These are phyloP conservation scores for Skeletonema costatum DNA, from an alignment of 108 stramenopile genomes.

Conservation along the genomic window DNA sequence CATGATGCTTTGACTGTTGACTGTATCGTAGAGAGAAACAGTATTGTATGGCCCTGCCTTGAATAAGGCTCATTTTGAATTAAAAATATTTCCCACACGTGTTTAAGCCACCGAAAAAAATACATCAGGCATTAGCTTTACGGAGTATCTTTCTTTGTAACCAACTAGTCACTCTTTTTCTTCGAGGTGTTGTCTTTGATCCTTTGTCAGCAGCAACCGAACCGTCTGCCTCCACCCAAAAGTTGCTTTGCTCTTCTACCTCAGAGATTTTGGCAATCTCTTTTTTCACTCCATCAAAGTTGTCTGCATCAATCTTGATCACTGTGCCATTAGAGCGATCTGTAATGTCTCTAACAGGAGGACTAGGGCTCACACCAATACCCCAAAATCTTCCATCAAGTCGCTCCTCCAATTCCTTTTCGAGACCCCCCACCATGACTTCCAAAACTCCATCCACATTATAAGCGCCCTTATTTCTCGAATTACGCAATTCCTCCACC, in stretches of 20 bases:
- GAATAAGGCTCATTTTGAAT: too few relatives aligned
- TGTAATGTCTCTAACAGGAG: conserved; percentile 9
- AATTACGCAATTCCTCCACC: conserved; percentile 49
- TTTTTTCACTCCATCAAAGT: background rate
- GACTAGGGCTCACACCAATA: conserved; percentile 28
- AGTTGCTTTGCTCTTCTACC: background rate
- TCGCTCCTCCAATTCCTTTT: conserved; percentile 39
- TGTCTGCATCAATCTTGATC: background rate
- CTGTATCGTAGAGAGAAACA: too few relatives aligned
- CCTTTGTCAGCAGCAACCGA: background rate
- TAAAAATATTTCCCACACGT: too few relatives aligned
- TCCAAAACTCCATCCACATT: conserved; percentile 51
- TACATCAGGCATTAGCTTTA: background rate
- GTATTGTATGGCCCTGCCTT: too few relatives aligned
- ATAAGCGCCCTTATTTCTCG: conserved; percentile 40
- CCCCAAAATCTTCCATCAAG: conserved; percentile 39
- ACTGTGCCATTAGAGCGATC: background rate
- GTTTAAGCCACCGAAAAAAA: too few relatives aligned
- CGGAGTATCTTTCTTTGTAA: conserved; percentile 16
- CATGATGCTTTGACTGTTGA: too few relatives aligned
- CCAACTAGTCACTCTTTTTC: conserved; percentile 21
- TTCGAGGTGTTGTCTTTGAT: conserved; percentile 3
- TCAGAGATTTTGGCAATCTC: background rate
- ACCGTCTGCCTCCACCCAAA: background rate
- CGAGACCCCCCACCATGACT: conserved; percentile 50